These are phyloP conservation scores for Syzygium aqueum DNA, from an alignment of 345 rosid species.

Conservation along the genomic window DNA sequence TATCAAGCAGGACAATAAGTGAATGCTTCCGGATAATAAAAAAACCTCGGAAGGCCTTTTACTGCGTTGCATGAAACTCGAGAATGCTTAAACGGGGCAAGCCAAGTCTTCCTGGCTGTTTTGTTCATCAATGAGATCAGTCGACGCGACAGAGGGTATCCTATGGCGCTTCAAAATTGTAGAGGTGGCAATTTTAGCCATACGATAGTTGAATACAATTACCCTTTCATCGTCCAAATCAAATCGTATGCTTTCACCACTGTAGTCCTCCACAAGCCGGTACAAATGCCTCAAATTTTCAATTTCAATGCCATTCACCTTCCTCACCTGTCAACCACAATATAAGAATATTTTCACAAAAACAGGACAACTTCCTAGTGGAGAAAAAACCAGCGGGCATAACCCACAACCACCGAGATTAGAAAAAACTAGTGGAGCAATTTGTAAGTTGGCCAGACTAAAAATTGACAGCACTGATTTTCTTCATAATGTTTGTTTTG, in stretches of 20 bases:
- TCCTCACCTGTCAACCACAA: constrained; percentile 56
- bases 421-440: background rate
- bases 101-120: background rate
- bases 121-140: constrained; percentile 34
- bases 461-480: background rate
- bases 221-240: constrained; percentile 86
- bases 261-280: constrained; percentile 52
- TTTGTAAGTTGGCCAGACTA: background rate
- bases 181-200: constrained; percentile 57
- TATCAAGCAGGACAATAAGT: background rate
- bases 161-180: constrained; percentile 64
- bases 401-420: background rate
- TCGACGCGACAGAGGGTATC: constrained; percentile 57
- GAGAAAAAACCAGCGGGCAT: background rate
- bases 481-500: background rate
- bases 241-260: constrained; percentile 43
- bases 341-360: background rate
- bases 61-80: background rate
- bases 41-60: background rate
- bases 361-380: background rate
- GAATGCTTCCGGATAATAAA: background rate
- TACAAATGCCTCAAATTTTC: constrained; percentile 70
- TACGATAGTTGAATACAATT: constrained; percentile 41
- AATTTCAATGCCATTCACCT: constrained; percentile 58
- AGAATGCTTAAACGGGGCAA: background rate